A percentile compares a stretch with the other conserved stretches of the same genome.
Evolutionary conservation across 225 moss, liverwort and hornwort genomes (phyloP).

Genomic region (Polytrichum commune): DNA sequence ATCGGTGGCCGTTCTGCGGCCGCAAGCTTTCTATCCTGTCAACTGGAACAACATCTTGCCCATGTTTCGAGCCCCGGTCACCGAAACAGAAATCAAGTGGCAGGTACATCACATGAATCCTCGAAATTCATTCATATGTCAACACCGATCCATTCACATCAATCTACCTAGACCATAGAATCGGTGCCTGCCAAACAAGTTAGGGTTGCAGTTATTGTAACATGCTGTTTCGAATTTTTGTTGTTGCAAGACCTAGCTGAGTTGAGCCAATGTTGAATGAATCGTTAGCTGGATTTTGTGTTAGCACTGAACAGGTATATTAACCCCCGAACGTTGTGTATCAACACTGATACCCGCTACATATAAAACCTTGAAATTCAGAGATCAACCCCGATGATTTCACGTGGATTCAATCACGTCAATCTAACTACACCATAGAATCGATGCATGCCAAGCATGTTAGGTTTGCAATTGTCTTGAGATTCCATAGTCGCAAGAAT

Average conservation of each 20-base stretch:
- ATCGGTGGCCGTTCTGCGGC: conserved; percentile 13
- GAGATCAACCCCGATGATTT: too few species aligned
- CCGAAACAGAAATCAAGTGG: conserved; percentile 9
- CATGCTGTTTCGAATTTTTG: background rate
- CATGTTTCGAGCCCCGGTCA: conserved; percentile 23
- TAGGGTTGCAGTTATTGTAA: background rate
- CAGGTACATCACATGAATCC: conserved; percentile 20
- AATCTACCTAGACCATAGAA: background rate
- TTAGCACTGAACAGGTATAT: too few species aligned
- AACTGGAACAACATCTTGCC: conserved; percentile 30
- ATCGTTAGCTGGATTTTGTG: too few species aligned
- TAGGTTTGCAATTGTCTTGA: too few species aligned
- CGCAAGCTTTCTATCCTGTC: conserved; percentile 55
- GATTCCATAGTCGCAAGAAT: too few species aligned
- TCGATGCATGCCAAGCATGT: too few species aligned
- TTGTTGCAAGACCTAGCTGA: background rate
- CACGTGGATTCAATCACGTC: too few species aligned
- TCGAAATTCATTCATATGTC: background rate
- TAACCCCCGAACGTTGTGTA: too few species aligned
- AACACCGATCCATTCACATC: background rate
- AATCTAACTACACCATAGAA: too few species aligned
- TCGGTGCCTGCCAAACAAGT: background rate
- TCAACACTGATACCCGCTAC: too few species aligned
- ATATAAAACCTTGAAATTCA: too few species aligned
- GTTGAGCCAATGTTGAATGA: too few species aligned